phyloP scores from a whole-genome alignment of 164 flowering plant genomes.

The Berberis thunbergii region DNA sequence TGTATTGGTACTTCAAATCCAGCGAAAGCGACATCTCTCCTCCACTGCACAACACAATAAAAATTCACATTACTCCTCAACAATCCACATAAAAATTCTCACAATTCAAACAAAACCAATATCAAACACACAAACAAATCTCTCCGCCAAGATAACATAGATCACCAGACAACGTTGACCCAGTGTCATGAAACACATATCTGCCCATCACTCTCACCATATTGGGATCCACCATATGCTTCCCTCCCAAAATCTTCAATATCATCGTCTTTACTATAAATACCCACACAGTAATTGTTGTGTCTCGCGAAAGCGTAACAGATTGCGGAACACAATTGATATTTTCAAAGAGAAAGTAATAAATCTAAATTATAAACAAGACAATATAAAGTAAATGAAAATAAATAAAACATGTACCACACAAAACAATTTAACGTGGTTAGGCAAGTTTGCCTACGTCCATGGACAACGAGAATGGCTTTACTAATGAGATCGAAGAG shows the following conservation, averaged over 20 bases:
- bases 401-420: too few relatives aligned
- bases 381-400: too few relatives aligned
- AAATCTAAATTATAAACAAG: too few relatives aligned
- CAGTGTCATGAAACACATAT: constrained; percentile 93
- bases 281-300: too few relatives aligned
- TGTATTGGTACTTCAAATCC: constrained; percentile 95
- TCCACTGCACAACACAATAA: constrained; percentile 60
- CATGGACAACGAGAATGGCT: too few relatives aligned
- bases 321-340: too few relatives aligned
- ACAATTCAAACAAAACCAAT: not conserved
- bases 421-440: too few relatives aligned
- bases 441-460: too few relatives aligned
- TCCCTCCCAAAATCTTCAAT: constrained; percentile 89
- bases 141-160: constrained; percentile 92
- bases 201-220: constrained; percentile 89
- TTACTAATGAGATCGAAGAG: too few relatives aligned
- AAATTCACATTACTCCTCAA: not conserved
- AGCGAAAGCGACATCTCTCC: constrained; percentile 92
- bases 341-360: too few relatives aligned
- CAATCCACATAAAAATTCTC: too few relatives aligned
- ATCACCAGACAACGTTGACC: constrained; percentile 73
- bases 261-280: constrained; percentile 85
- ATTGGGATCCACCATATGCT: constrained; percentile 90
- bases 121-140: constrained; percentile 22
- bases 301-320: too few relatives aligned